phyloP scores from a whole-genome alignment of 1,139 yeast species.

The Pichia sp. region DNA sequence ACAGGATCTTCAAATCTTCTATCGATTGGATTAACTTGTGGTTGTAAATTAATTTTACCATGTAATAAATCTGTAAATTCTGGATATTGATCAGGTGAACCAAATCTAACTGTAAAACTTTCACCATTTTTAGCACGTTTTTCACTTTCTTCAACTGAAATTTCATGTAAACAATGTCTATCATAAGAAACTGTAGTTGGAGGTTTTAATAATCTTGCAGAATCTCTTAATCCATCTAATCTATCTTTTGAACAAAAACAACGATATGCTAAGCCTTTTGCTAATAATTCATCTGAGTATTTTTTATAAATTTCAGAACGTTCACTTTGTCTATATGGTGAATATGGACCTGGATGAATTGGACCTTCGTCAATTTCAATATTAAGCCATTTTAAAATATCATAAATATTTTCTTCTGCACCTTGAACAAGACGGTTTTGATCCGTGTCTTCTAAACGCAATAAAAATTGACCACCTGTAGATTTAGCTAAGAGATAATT shows the following conservation, averaged over 20 bases:
- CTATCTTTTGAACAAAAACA: conserved; percentile 87
- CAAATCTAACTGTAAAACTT: conserved; percentile 49
- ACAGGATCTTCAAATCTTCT: conserved; percentile 85
- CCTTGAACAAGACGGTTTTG: conserved; percentile 67
- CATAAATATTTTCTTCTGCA: conserved; percentile 77
- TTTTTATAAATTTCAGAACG: conserved; percentile 57
- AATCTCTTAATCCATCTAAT: conserved; percentile 54
- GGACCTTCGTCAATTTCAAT: conserved; percentile 82
- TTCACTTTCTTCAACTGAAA: conserved; percentile 38
- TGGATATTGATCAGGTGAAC: conserved; percentile 67
- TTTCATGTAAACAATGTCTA: conserved; percentile 55
- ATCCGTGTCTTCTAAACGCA: conserved; percentile 91
- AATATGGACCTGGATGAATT: conserved; percentile 52
- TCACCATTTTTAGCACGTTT: conserved; percentile 31
- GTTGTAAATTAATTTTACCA: conserved; percentile 70
- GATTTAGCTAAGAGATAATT: conserved; percentile 75
- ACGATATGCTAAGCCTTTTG: conserved; percentile 69
- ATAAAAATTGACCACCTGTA: conserved; percentile 73
- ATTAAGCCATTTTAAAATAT: conserved; percentile 73
- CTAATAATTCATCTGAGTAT: conserved; percentile 52
- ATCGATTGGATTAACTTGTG: conserved; percentile 66
- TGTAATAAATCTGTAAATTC: conserved; percentile 66
- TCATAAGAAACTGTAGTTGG: conserved; percentile 93
- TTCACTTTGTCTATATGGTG: conserved; percentile 83
- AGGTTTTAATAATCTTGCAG: conserved; percentile 71